Conservation (phyloP, 345 rosid genomes). For the Ceriops decandra region DNA sequence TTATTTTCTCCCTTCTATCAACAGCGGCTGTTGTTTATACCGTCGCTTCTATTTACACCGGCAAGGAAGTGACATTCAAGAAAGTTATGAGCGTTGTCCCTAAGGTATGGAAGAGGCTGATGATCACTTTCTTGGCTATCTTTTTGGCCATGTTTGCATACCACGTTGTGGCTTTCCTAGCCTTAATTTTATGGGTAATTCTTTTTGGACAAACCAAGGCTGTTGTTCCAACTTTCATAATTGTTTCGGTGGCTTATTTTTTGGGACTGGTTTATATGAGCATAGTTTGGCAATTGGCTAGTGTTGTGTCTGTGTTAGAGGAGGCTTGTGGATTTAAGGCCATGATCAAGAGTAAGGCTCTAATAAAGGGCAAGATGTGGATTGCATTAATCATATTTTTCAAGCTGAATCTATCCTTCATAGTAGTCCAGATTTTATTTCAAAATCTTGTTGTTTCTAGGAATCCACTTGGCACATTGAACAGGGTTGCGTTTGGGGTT, state of each 20-base stretch:
- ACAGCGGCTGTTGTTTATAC: conserved; percentile 50
- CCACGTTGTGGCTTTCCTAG: neutral
- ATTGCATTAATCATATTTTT: conserved; percentile 14
- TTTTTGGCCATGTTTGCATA: conserved; percentile 19
- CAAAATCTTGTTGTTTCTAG: conserved; percentile 33
- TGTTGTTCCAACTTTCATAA: fast-evolving
- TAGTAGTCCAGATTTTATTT: conserved; percentile 10
- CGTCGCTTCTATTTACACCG: conserved; percentile 37
- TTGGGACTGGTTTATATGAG: conserved; percentile 36
- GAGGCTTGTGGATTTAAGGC: conserved; percentile 39
- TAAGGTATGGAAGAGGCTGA: conserved; percentile 44
- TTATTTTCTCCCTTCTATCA: conserved; percentile 39
- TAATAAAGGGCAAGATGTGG: conserved; percentile 45
- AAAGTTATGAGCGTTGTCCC: conserved; percentile 42
- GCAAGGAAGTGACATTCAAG: conserved; percentile 27
- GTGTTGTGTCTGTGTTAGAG: conserved; percentile 49
- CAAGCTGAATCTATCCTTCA: conserved; percentile 9
- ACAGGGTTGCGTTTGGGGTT: conserved; percentile 26
- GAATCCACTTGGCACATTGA: conserved; percentile 3
- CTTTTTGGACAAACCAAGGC: neutral
- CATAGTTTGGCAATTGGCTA: conserved; percentile 48
- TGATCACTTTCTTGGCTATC: conserved; percentile 36
- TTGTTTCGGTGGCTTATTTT: conserved; percentile 2
- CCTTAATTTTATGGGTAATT: neutral
- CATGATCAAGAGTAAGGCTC: conserved; percentile 32